Base-by-base conservation (phyloP, 2,329 filamentous ascomycete genomes). In the Corinectria fuckeliana region DNA sequence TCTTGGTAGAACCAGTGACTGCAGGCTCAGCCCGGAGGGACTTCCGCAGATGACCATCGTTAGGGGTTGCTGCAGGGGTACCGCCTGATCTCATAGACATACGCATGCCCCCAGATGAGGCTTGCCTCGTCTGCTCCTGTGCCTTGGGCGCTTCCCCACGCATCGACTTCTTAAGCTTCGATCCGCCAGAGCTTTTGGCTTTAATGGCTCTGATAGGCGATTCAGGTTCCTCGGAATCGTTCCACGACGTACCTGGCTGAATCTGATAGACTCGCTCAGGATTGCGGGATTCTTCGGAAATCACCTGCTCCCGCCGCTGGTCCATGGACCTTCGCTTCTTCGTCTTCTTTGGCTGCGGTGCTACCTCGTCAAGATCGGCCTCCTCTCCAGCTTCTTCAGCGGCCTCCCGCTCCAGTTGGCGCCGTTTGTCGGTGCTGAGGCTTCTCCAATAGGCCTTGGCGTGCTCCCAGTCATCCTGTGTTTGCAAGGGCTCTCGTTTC, bases 391-490 rank as follows among this genome's bases (percentile, higher is more conserved):
- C 82, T 44, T 86, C 81, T 56, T 85, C 81, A 47, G 82, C 72
- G 2, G 83, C 83, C 58, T 88, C 86, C 4, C 75, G 78, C 68
- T 88, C 86, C 28, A 89, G 80, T 68, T 88, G 83, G 6, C 83
- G 83, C 41, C 88, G 84, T 69, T 88, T 86, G 28, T 89, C 84
- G 2, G 81, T 78, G 7, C 83, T 88, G 6, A 92, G 74, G 50
- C 85, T 85, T 61, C 83, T 87, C 90, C 90, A 92, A 67, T 89
- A 91, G 0, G 84, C 78, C 68, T 89, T 90, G 14, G 88, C 85
- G 52, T 84, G 81, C 61, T 88, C 85, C 91, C 90, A 92, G 54
- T 89, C 85, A 60, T 81, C 77, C 3, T 68, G 63, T 4, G 60
- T 59, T 18, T 57, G 42, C 5, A 51, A 30, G 7, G 61, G 26